A percentile compares a stretch with the other conserved stretches of the same genome.
Conservation (phyloP, 192 early-diverging fungal genomes). For the Entophlyctis luteolus region DNA sequence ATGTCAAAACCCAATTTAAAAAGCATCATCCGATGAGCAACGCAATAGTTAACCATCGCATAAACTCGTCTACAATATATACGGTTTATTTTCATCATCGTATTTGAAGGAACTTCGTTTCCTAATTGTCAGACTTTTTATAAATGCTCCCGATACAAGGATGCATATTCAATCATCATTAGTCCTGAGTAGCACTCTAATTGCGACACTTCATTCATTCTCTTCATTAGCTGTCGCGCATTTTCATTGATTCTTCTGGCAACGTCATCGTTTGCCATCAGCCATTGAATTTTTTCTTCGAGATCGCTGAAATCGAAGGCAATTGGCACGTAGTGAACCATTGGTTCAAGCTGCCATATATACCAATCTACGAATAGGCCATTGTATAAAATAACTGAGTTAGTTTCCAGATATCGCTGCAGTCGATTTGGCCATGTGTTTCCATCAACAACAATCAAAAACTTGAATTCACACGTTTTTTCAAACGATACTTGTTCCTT, state of each 20-base stretch:
- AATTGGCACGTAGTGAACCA: constrained; percentile 24
- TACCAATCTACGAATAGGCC: constrained; percentile 13
- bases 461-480: constrained; percentile 17
- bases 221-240: not conserved
- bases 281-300: constrained; percentile 18
- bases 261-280: not conserved
- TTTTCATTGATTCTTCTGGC: constrained; percentile 5
- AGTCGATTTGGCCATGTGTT: not conserved
- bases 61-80: too few species aligned
- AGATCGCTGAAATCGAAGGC: constrained; percentile 19
- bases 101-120: too few species aligned
- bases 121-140: too few species aligned
- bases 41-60: too few species aligned
- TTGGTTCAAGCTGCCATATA: constrained; percentile 10
- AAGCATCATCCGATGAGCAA: too few species aligned
- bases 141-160: too few species aligned
- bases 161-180: constrained; percentile 2
- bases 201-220: not conserved
- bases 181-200: constrained; percentile 3
- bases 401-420: not conserved
- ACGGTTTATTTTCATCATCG: too few species aligned
- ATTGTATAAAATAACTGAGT: constrained; percentile 7
- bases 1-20: too few species aligned
- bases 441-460: constrained; percentile 15
- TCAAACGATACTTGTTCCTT: constrained; percentile 1